A percentile compares a stretch with the other conserved stretches of the same genome.
Conservation (phyloP, 1,284 basidiomycete species). For the Cystobasidium sp. region DNA sequence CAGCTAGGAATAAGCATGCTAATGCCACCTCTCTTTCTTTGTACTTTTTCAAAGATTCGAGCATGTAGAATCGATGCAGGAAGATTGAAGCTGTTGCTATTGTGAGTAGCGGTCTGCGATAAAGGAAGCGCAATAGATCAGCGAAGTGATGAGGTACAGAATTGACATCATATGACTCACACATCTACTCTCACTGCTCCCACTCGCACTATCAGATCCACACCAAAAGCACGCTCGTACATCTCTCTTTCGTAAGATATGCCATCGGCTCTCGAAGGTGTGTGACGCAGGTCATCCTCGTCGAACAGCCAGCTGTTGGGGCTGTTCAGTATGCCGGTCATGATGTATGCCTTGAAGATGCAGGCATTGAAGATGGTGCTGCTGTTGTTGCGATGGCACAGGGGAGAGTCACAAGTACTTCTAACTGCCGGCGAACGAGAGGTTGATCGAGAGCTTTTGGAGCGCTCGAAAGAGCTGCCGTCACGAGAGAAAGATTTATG, state of each 20-base stretch:
- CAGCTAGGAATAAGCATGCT: conserved; percentile 53
- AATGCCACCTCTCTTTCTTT: conserved; percentile 45
- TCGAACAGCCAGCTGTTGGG: conserved; percentile 40
- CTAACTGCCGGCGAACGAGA: background rate
- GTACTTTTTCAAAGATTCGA: conserved; percentile 48
- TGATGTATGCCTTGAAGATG: background rate
- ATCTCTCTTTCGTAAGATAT: conserved; percentile 28
- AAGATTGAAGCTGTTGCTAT: conserved; percentile 51
- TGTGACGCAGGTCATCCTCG: conserved; percentile 31
- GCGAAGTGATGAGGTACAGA: background rate
- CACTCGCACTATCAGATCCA: conserved; percentile 43
- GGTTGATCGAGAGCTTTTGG: too few relatives aligned
- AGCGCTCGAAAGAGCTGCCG: too few relatives aligned
- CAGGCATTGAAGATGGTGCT: background rate
- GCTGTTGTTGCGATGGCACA: background rate
- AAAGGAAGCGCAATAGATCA: background rate
- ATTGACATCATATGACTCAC: background rate
- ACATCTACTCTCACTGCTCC: conserved; percentile 36
- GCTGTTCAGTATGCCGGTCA: conserved; percentile 14
- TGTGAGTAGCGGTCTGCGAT: conserved; percentile 47
- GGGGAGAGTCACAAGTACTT: background rate
- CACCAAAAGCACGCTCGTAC: conserved; percentile 37
- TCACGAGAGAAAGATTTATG: too few relatives aligned
- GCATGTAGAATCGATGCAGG: conserved; percentile 55
- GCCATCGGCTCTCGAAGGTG: conserved; percentile 36